Evolutionary conservation across 306 rosid species (phyloP).

Genomic region (Delonix regia): DNA sequence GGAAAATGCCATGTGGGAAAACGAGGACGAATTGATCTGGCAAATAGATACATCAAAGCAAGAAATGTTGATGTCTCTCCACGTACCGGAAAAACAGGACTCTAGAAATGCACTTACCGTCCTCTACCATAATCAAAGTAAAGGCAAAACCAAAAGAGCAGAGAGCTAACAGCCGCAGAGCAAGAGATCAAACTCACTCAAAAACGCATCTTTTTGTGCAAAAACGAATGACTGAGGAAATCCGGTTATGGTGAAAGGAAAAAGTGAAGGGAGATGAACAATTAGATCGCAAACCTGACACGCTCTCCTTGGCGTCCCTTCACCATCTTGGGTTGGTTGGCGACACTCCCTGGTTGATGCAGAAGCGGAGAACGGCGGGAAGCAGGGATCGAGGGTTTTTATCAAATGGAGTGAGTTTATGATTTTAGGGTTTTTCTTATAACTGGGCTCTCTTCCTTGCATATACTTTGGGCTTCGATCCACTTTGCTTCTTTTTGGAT

Average conservation of each 20-base stretch:
- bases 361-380: neutral
- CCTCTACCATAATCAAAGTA: neutral
- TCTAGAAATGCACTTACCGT: neutral
- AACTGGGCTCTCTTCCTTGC: neutral
- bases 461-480: neutral
- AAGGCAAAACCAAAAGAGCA: neutral
- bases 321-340: slow-evolving; percentile 55
- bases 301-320: slow-evolving; percentile 94
- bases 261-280: neutral
- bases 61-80: neutral
- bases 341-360: slow-evolving; percentile 16
- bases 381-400: neutral
- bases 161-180: neutral
- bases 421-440: neutral
- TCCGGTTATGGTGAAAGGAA: neutral
- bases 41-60: neutral
- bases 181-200: neutral
- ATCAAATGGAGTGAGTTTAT: neutral
- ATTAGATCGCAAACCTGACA: slow-evolving; percentile 58
- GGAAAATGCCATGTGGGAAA: neutral
- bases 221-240: neutral
- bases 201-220: neutral
- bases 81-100: neutral
- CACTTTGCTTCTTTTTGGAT: neutral
- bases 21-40: too few species aligned